Evolutionary conservation across 2,329 filamentous ascomycete genomes (phyloP).

Genomic region (Sclerotinia minor): DNA sequence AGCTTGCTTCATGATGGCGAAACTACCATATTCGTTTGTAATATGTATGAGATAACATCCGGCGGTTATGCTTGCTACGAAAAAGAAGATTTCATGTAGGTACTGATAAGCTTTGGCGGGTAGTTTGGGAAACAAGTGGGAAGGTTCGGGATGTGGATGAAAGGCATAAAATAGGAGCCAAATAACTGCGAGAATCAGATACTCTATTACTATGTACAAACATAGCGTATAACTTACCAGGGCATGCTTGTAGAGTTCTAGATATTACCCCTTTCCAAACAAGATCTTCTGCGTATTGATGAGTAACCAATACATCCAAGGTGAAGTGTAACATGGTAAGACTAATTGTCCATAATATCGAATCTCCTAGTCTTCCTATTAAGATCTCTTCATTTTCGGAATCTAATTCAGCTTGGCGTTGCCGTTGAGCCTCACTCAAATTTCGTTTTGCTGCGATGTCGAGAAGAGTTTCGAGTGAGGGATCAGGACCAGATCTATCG

Average conservation of each 20-base stretch:
- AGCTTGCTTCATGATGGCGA: constrained; percentile 86
- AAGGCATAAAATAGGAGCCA: constrained; percentile 41
- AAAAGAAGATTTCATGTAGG: constrained; percentile 63
- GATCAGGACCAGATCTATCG: constrained; percentile 60
- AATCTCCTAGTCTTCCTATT: constrained; percentile 46
- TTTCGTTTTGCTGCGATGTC: constrained; percentile 67
- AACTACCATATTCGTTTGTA: constrained; percentile 77
- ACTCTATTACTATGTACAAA: not conserved
- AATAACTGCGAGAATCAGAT: constrained; percentile 41
- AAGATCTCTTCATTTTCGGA: constrained; percentile 35
- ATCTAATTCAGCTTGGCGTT: constrained; percentile 33
- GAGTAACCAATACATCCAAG: constrained; percentile 75
- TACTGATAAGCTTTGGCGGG: constrained; percentile 49
- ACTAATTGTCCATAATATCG: constrained; percentile 59
- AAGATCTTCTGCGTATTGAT: constrained; percentile 72
- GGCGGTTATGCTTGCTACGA: constrained; percentile 56
- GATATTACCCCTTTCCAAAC: constrained; percentile 55
- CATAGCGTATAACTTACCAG: constrained; percentile 46
- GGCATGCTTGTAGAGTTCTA: constrained; percentile 55
- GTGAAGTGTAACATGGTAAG: constrained; percentile 74
- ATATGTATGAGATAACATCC: constrained; percentile 82
- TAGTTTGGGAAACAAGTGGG: constrained; percentile 52
- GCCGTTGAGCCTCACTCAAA: constrained; percentile 43
- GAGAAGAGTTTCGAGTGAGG: constrained; percentile 66
- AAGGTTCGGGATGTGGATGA: constrained; percentile 46